Evolutionary conservation across 805 yeast species (phyloP), one percentile per base, ranked within the genome.

Genomic region (Metschnikowia aberdeeniae): DNA sequence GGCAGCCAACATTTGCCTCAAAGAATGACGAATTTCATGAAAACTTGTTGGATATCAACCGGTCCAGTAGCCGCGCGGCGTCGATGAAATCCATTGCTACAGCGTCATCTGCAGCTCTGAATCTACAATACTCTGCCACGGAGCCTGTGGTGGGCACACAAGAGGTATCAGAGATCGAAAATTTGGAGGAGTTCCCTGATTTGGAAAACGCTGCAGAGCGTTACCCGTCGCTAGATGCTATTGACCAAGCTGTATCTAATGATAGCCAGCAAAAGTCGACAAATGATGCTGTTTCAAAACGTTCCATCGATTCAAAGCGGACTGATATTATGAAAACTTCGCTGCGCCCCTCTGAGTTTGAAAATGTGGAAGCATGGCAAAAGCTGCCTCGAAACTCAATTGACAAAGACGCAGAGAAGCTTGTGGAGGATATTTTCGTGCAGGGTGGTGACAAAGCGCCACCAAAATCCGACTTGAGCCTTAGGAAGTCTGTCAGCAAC

Each of bases 121-220:
- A 22, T 22, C 8, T 22, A 22, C 26, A 22, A 22, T 22, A 22
- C 8, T 22, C 26, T 22, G 26, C 26, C 6, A 22, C 26, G 26
- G 26, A 22, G 2, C 34, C 34, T n/a, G 27, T 8, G 7, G 19
- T 14, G 5, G 34, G 22, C 9, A 2, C 40, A n/a, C 19, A 29
- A 5, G 34, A 37, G 8, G 28, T 11, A 13, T 30, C 33, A 19
- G 40, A 37, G 13, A 29, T 29, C 20, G 40, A 39, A 3, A 24
- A 31, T 27, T 22, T 26, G 7, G 42, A 36, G 7, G 58, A 60
- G 27, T 57, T 62, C 26, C 60, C 59, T 9, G 73, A 68, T n/a
- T 53, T 71, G 43, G 74, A 70, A 24, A 61, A 70, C 44, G 77
- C 73, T 1, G 82, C 77, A 53, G 74, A 74, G 45, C 61, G 82